These are phyloP conservation scores for Coemansia furcata DNA, from an alignment of 192 early-diverging fungal genomes.

Conservation along the genomic window DNA sequence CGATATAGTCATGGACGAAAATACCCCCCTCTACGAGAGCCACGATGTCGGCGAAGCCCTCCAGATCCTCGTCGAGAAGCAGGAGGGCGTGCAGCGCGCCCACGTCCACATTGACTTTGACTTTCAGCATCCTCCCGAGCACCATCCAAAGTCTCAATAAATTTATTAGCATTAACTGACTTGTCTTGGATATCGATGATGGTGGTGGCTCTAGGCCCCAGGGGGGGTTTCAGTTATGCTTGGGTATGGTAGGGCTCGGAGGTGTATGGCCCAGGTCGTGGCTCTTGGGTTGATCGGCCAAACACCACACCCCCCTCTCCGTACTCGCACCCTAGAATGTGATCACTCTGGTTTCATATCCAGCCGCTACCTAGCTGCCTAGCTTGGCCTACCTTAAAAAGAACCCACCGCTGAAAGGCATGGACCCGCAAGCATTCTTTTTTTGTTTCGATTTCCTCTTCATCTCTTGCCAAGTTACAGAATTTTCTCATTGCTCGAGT, in stretches of 20 bases:
- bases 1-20: constrained; percentile 84
- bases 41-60: constrained; percentile 88
- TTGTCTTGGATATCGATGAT: background rate
- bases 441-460: background rate
- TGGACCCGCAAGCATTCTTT: background rate
- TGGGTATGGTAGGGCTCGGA: background rate
- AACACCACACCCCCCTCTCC: background rate
- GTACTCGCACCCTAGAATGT: background rate
- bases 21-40: constrained; percentile 69
- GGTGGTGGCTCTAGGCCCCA: background rate
- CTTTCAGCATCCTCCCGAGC: constrained; percentile 74
- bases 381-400: background rate
- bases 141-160: constrained; percentile 53
- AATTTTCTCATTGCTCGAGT: background rate
- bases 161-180: background rate
- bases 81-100: constrained; percentile 81
- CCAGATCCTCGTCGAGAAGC: constrained; percentile 77
- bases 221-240: background rate
- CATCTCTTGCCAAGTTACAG: background rate
- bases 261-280: background rate
- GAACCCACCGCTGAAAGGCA: background rate
- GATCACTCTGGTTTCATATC: constrained; percentile 1
- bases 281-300: constrained; percentile 3
- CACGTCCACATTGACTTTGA: constrained; percentile 95
- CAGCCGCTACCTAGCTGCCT: background rate